These are phyloP conservation scores for Letharia columbiana DNA, from an alignment of 495 filamentous ascomycete genomes.

Conservation along the genomic window DNA sequence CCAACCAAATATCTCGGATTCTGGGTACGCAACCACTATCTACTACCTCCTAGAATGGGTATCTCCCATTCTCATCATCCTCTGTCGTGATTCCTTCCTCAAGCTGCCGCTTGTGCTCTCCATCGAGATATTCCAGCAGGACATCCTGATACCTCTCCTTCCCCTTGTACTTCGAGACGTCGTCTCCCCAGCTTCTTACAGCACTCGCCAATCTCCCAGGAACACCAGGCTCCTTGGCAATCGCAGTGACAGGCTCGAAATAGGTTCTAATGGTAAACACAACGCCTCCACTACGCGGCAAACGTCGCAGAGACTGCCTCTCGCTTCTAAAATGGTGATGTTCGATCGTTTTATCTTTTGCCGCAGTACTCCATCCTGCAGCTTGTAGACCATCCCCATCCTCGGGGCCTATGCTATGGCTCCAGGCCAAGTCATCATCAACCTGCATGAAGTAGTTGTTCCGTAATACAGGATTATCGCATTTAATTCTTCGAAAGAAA, in stretches of 20 bases:
- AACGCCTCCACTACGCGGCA: slow-evolving; percentile 66
- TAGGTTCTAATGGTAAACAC: slow-evolving; percentile 77
- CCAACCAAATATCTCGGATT: neutral
- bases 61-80: slow-evolving; percentile 42
- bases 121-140: slow-evolving; percentile 74
- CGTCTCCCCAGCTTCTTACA: slow-evolving; percentile 76
- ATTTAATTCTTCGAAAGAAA: slow-evolving; percentile 60
- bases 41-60: slow-evolving; percentile 34
- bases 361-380: slow-evolving; percentile 65
- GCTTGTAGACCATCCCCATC: slow-evolving; percentile 40
- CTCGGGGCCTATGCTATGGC: slow-evolving; percentile 64
- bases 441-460: slow-evolving; percentile 76
- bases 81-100: slow-evolving; percentile 52
- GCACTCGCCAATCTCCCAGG: slow-evolving; percentile 65
- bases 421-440: slow-evolving; percentile 65
- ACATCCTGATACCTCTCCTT: slow-evolving; percentile 71
- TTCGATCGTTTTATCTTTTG: slow-evolving; percentile 66
- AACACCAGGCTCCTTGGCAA: slow-evolving; percentile 60
- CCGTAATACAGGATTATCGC: slow-evolving; percentile 56
- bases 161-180: slow-evolving; percentile 79
- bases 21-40: neutral
- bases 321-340: slow-evolving; percentile 75
- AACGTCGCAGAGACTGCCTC: slow-evolving; percentile 63
- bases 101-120: slow-evolving; percentile 70
- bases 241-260: slow-evolving; percentile 59